Conservation (phyloP, 2,329 filamentous ascomycete species). For the Lomentospora prolificans region DNA sequence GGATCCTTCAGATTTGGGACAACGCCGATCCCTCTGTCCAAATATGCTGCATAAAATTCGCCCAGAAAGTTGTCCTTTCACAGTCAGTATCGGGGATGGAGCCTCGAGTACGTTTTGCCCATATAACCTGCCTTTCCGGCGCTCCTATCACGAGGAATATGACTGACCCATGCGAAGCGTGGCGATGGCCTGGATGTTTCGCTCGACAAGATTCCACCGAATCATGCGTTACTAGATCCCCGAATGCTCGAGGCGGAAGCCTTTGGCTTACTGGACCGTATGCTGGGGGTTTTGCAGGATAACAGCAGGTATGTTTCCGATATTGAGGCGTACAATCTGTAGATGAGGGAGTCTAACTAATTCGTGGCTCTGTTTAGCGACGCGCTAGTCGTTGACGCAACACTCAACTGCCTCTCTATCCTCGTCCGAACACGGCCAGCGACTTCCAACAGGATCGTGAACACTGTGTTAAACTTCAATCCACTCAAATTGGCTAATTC, state of each 20-base stretch:
- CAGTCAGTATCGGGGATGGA: conserved; percentile 83
- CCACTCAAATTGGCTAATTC: conserved; percentile 71
- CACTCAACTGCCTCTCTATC: conserved; percentile 76
- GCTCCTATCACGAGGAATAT: conserved; percentile 8
- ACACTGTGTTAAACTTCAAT: conserved; percentile 81
- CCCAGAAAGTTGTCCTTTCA: conserved; percentile 82
- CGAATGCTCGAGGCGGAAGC: conserved; percentile 86
- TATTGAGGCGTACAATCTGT: background rate
- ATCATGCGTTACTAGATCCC: conserved; percentile 70
- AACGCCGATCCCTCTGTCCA: conserved; percentile 63
- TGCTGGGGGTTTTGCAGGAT: conserved; percentile 78
- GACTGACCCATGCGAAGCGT: conserved; percentile 21
- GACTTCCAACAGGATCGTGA: conserved; percentile 76
- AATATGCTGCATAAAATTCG: conserved; percentile 96
- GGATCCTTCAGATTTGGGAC: conserved; percentile 84
- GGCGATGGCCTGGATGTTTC: conserved; percentile 62
- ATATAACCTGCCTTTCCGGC: no score
- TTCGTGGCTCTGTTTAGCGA: conserved; percentile 45
- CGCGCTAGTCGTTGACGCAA: conserved; percentile 79
- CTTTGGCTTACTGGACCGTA: conserved; percentile 78
- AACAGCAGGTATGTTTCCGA: conserved; percentile 59
- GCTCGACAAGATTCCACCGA: conserved; percentile 71
- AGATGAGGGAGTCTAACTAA: background rate
- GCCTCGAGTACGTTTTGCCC: conserved; percentile 57
- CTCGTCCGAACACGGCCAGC: conserved; percentile 73